Evolutionary conservation across 2,329 filamentous ascomycete species (phyloP).

Genomic region (Madurella fahalii): DNA sequence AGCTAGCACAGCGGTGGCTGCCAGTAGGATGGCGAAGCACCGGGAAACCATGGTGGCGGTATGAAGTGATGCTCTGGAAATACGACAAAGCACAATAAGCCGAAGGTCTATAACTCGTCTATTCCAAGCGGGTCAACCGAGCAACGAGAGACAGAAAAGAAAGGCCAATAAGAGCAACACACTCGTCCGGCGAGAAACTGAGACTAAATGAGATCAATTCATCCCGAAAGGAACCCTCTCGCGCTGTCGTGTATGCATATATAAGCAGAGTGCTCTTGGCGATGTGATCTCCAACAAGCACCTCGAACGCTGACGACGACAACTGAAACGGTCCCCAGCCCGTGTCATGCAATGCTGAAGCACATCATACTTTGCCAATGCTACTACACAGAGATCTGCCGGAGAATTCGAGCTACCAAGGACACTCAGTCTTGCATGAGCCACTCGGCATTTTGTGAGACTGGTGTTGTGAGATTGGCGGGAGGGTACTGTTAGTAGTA

Average conservation of each 20-base stretch:
- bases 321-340: slow-evolving; percentile 13
- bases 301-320: background rate
- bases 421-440: background rate
- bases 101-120: background rate
- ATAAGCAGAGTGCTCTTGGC: slow-evolving; percentile 2
- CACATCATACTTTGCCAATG: background rate
- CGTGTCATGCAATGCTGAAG: slow-evolving; percentile 4
- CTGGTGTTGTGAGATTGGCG: background rate
- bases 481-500: too few species aligned
- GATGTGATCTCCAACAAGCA: slow-evolving; percentile 7
- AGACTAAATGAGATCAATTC: too few species aligned
- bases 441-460: background rate
- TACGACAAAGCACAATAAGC: slow-evolving; percentile 2
- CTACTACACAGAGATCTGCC: background rate
- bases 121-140: background rate
- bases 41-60: slow-evolving; percentile 31
- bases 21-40: slow-evolving; percentile 31
- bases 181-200: too few species aligned
- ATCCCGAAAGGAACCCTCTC: too few species aligned
- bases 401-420: background rate
- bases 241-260: background rate
- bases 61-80: background rate
- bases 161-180: too few species aligned
- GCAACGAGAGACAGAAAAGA: too few species aligned
- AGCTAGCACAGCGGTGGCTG: slow-evolving; percentile 34